Base-by-base conservation (phyloP, 805 yeast genomes). In the Scheffersomyces spartinae region DNA sequence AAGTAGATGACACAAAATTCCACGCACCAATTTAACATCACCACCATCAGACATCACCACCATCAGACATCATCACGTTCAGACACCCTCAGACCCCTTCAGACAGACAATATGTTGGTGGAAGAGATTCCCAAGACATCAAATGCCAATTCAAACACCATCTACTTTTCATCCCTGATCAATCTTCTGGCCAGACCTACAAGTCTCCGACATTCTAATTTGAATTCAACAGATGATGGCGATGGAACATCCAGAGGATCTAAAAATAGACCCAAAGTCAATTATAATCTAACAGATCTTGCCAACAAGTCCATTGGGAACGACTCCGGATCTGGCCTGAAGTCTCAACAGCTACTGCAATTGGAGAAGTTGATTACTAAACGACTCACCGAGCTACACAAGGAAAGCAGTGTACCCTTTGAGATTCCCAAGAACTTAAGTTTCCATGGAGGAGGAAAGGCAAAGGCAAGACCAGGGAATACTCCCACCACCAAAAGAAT, bases 401-500 rank as follows among this genome's bases (percentile, higher is more conserved):
- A 46, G 25, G 63, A 58, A 28, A 38, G 48, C 2, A 39, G 48
- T 6, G 30, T 37, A 9, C 35, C 45, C n/a, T 61, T 61, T 28
- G 67, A 61, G 27, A 40, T 60, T 18, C 64, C 67, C 9, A 61
- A 60, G 28, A 49, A 48, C 28, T 59, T 60, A 10, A 20, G 28
- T 10, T 18, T n/a, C 19, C 15, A 9, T 12, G 9, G 14, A 5
- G 14, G 18, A 6, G 43, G 45, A 16, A 43, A 46, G 25, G 42
- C 39, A 26, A 45, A 45, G 24, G 28, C 52, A 7, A 43, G 62
- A 26, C 38, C 50, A 15, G 67, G 67, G 4, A 57, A 56, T 27
- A 60, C 67, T 9, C 65, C 65, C 6, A 43, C 61, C 8, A 56
- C 67, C 4, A 60, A 60, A 38, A 48, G 43, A 25, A 58, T 61